phyloP scores from a whole-genome alignment of 139 green algal species.

The Haematococcus lacustris region DNA sequence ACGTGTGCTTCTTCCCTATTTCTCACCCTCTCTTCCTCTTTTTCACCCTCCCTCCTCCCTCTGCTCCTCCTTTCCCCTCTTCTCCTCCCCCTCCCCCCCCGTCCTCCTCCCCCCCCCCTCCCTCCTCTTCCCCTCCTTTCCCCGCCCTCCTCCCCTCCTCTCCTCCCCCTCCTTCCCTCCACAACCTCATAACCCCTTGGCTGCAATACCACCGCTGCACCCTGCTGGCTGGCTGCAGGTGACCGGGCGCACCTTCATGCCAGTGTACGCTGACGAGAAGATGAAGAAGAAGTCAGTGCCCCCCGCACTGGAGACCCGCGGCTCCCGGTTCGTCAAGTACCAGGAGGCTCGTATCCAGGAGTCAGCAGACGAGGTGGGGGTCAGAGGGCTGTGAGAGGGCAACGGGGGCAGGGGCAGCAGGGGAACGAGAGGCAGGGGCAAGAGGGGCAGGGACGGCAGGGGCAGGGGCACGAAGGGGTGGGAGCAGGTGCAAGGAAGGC shows the following conservation, averaged over 20 bases:
- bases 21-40: not conserved
- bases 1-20: not conserved
- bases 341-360: slow-evolving; percentile 78
- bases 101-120: not conserved
- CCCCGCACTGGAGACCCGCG: slow-evolving; percentile 64
- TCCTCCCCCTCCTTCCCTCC: not conserved
- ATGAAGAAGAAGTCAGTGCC: slow-evolving; percentile 24
- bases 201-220: not conserved
- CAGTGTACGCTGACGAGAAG: slow-evolving; percentile 45
- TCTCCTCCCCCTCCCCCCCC: not conserved
- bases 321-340: slow-evolving; percentile 92
- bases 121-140: not conserved
- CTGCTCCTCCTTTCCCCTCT: not conserved
- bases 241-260: slow-evolving; percentile 67
- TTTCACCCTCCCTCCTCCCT: not conserved
- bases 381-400: not conserved
- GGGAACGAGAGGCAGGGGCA: no score
- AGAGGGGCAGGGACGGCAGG: no score
- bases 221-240: slow-evolving; percentile 10
- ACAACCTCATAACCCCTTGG: not conserved
- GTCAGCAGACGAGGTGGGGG: slow-evolving; percentile 38
- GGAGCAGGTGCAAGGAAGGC: no score
- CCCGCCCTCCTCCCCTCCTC: not conserved
- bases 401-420: no score
- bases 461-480: no score